phyloP scores from a whole-genome alignment of 805 yeast genomes.

The Debaryomyces tyrocola region DNA sequence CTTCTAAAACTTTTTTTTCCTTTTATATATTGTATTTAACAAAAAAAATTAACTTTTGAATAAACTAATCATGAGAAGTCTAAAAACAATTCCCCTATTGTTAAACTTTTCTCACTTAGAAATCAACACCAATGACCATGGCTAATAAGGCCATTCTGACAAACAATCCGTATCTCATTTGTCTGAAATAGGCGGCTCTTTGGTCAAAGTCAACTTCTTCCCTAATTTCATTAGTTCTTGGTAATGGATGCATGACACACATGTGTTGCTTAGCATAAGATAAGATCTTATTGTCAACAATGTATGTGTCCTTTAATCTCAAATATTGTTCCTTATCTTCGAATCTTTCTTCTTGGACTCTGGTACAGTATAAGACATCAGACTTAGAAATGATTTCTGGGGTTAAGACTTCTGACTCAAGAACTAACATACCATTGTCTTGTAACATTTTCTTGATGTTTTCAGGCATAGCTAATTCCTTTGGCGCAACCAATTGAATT shows the following conservation, averaged over 20 bases:
- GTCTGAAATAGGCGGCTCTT: constrained; percentile 99
- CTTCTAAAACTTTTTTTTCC: not conserved
- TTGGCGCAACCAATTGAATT: constrained; percentile 88
- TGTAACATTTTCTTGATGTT: constrained; percentile 66
- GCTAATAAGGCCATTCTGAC: constrained; percentile 99
- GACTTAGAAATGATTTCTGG: constrained; percentile 84
- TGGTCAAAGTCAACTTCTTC: constrained; percentile 99
- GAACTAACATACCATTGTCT: constrained; percentile 65
- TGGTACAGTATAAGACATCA: constrained; percentile 95
- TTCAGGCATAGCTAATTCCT: constrained; percentile 81
- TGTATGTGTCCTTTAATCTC: constrained; percentile 85
- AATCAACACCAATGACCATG: constrained; percentile 95
- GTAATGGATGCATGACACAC: constrained; percentile 99
- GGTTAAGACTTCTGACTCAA: constrained; percentile 75
- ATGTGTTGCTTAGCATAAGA: constrained; percentile 94
- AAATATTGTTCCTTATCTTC: constrained; percentile 72
- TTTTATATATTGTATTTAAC: not conserved
- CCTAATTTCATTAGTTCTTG: constrained; percentile 93
- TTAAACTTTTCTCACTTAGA: constrained; percentile 32
- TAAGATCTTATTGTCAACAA: constrained; percentile 89
- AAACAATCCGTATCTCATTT: constrained; percentile 97
- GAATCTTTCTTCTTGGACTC: constrained; percentile 98
- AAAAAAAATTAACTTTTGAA: too few relatives aligned
- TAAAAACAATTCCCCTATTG: constrained; percentile 7
- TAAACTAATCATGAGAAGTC: not conserved